Evolutionary conservation across 1,284 basidiomycete species (phyloP), one percentile per base, ranked within the genome.

Genomic region (Tausonia pullulans): DNA sequence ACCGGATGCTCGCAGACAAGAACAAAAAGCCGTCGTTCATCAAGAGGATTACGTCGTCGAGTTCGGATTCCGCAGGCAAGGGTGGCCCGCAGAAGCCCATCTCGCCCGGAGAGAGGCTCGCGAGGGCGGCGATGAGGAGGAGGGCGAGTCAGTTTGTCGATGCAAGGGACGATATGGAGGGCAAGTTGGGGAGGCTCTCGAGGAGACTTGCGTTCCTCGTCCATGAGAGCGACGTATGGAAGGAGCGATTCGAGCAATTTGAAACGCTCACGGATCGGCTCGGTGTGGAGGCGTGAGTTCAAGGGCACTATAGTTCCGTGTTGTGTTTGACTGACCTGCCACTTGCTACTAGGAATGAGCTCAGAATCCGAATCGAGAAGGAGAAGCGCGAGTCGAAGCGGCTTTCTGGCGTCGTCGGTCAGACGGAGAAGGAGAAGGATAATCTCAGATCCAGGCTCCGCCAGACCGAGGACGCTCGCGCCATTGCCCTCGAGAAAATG

Each of bases 91-190:
- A 53, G 45, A 83, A 84, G 70, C 79, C 27, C 27, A 27, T 92
- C 53, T 87, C 85, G 16, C 78, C 78, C 27, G 88, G 89, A 2
- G 90, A 94, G 73, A 85, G 87, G 74, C 81, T 83, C 66, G 85
- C 90, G 68, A 88, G 90, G 72, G 79, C 81, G 63, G 88, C 88
- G 50, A 90, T 91, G 71, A 86, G 89, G 67, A 90, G 88, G 75
- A 86, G 90, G 58, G 90, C 90, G 7, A 87, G 84, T 8, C 90
- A 90, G 62, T 95, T 95, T 71, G 91, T 95, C 51, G 92, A 96
- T 72, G 89, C 90, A 14, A 84, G 90, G 57, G 67, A 67, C 50
- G 64, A 63, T 16, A 60, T 68, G 49, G 67, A 68, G 49, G 50
- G 50, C 4, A 63, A 66, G 48, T 65, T 76, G 5, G 71, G 73